Conservation (phyloP, 495 filamentous ascomycete genomes). For the Baudoinia panamericana region DNA sequence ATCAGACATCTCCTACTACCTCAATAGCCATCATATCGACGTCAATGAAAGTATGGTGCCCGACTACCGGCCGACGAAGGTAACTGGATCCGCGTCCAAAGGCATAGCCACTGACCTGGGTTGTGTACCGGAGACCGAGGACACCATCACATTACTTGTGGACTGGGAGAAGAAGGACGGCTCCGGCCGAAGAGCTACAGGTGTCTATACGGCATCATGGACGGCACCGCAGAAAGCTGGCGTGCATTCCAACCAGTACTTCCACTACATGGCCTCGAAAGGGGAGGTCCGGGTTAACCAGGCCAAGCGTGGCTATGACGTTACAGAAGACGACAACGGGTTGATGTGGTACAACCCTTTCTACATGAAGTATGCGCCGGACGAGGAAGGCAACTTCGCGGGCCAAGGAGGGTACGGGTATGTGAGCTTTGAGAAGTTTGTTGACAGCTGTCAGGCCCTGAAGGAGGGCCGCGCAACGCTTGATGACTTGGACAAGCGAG, state of each 20-base stretch:
- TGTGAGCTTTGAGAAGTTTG: conserved; percentile 89
- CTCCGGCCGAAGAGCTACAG: conserved; percentile 57
- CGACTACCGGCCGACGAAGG: conserved; percentile 62
- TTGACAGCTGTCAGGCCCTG: conserved; percentile 68
- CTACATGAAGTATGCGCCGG: conserved; percentile 90
- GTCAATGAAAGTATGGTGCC: conserved; percentile 82
- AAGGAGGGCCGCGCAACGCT: conserved; percentile 60
- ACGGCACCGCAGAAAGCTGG: conserved; percentile 84
- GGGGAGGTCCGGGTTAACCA: conserved; percentile 87
- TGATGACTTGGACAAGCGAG: conserved; percentile 61
- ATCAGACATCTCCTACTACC: conserved; percentile 85
- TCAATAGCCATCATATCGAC: conserved; percentile 89
- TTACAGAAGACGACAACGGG: conserved; percentile 60
- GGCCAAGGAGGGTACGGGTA: conserved; percentile 90
- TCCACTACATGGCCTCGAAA: conserved; percentile 74
- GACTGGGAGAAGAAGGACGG: conserved; percentile 69
- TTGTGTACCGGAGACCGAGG: conserved; percentile 68
- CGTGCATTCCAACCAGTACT: conserved; percentile 90
- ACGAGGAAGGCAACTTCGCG: conserved; percentile 86
- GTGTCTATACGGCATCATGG: conserved; percentile 91
- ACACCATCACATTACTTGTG: conserved; percentile 82
- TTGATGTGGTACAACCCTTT: conserved; percentile 59
- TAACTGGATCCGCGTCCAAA: conserved; percentile 61
- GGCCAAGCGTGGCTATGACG: conserved; percentile 87
- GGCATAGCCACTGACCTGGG: conserved; percentile 63